Evolutionary conservation across 2,329 filamentous ascomycete species (phyloP), one percentile per base, ranked within the genome.

Genomic region (Monosporascus sp.): DNA sequence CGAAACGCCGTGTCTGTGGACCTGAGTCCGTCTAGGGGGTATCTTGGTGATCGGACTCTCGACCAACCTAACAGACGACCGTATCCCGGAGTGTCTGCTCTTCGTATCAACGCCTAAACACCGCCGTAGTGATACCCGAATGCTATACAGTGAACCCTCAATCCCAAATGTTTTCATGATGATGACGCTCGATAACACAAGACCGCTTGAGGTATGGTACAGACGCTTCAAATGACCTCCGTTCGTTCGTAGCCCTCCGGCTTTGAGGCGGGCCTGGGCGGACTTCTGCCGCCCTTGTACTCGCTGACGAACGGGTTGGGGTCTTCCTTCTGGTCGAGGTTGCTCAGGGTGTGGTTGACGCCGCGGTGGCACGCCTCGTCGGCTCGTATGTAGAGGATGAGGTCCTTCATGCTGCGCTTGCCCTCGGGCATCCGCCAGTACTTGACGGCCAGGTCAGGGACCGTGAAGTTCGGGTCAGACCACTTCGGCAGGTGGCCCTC

Each of bases 391-490:
- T 97, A 97, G 49, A 94, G 74, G 50, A 97, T 79, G 56, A 97
- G 73, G 66, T 97, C 91, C 63, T 81, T 83, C 90, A 99, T 96
- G 2, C 85, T 89, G 26, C 86, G 82, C 54, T 87, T 78, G 2
- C 84, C 88, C 69, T 96, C 87, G 0, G 92, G 91, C 85, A 99
- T 97, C 43, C 89, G 84, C 91, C 92, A 99, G 73, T 99, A 99
- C 60, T 85, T 80, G 48, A 97, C 73, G 0, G 94, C 94, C 60
- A 99, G 91, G 55, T 96, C 90, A 0, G 94, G 94, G 3, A 94
- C 90, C 51, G 80, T 64, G 65, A 96, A 86, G 7, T 85, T 81
- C 1, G 75, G 72, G 56, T 83, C 78, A 26, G 83, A 77, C 92
- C 94, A 99, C 62, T 84, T 84, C 1, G 92, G 91, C 16, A 97